Conservation (phyloP, 441 rosid species). For the Gossypium davidsonii region DNA sequence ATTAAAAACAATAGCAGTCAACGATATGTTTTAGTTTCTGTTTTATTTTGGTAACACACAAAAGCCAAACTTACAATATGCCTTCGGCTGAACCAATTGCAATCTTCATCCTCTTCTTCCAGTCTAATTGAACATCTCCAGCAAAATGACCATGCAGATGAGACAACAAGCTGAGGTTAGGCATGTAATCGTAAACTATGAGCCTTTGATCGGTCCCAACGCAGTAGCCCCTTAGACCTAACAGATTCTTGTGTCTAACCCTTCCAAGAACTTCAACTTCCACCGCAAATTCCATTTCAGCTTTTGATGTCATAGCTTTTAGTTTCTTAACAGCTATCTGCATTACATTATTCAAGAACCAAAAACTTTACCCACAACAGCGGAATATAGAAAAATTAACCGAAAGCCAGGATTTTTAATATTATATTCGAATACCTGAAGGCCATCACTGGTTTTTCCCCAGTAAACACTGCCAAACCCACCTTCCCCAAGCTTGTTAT, state of each 20-base stretch:
- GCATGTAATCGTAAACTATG: slow-evolving; percentile 42
- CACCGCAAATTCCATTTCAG: slow-evolving; percentile 47
- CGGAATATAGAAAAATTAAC: not conserved
- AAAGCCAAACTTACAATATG: slow-evolving; percentile 23
- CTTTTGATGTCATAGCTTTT: slow-evolving; percentile 37
- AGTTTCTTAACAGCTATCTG: slow-evolving; percentile 43
- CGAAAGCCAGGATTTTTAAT: not conserved
- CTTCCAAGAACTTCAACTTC: slow-evolving; percentile 50
- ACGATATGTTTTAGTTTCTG: not conserved
- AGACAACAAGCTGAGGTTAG: slow-evolving; percentile 38
- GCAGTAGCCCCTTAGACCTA: slow-evolving; percentile 39
- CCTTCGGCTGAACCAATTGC: slow-evolving; percentile 39
- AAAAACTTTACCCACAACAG: not conserved
- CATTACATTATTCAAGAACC: not conserved
- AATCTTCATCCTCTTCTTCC: slow-evolving; percentile 35
- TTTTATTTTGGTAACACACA: too few relatives aligned
- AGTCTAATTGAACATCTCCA: slow-evolving; percentile 28
- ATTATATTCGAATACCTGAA: slow-evolving; percentile 21
- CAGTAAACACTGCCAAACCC: slow-evolving; percentile 22
- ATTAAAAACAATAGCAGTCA: not conserved
- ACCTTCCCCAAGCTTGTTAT: too few relatives aligned
- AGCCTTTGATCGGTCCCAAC: slow-evolving; percentile 20
- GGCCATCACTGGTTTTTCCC: slow-evolving; percentile 37
- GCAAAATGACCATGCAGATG: slow-evolving; percentile 38
- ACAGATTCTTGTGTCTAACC: slow-evolving; percentile 38